Percentiles rank a stretch among this genome's conserved stretches.
Evolutionary conservation across 2,329 filamentous ascomycete genomes (phyloP).

Genomic region (Zymoseptoria pseudotritici): DNA sequence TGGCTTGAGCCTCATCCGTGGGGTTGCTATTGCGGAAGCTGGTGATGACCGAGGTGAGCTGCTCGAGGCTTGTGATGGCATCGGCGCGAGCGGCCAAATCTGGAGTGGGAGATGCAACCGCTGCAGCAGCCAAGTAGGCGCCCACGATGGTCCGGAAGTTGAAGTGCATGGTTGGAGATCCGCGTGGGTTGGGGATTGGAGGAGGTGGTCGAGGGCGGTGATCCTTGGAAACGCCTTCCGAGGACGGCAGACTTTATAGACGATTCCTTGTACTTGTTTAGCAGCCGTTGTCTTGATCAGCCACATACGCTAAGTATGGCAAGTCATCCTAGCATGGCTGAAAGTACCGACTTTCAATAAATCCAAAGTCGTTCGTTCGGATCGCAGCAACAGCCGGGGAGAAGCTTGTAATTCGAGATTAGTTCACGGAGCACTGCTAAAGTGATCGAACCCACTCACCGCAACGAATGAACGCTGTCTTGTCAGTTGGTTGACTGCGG

Average conservation of each 20-base stretch:
- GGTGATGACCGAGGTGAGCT: background rate
- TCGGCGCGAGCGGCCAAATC: background rate
- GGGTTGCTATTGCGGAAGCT: background rate
- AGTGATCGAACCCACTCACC: background rate
- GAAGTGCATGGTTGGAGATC: background rate
- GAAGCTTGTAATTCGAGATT: background rate
- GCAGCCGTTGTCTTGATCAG: background rate
- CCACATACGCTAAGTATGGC: background rate
- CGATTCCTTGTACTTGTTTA: background rate
- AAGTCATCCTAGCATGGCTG: background rate
- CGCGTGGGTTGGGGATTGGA: background rate
- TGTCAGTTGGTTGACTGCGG: background rate
- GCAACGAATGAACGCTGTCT: background rate
- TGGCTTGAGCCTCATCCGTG: background rate
- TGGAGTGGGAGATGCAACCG: constrained; percentile 14
- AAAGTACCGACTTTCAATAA: background rate
- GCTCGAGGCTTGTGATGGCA: background rate
- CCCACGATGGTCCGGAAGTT: background rate
- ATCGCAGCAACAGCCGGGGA: background rate
- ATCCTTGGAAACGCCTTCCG: background rate
- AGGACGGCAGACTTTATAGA: background rate
- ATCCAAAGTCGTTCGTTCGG: background rate
- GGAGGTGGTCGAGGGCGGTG: background rate
- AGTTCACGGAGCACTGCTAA: background rate
- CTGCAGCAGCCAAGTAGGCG: constrained; percentile 7